Base-by-base conservation (phyloP, 108 stramenopile genomes). In the Skeletonema menzelii region DNA sequence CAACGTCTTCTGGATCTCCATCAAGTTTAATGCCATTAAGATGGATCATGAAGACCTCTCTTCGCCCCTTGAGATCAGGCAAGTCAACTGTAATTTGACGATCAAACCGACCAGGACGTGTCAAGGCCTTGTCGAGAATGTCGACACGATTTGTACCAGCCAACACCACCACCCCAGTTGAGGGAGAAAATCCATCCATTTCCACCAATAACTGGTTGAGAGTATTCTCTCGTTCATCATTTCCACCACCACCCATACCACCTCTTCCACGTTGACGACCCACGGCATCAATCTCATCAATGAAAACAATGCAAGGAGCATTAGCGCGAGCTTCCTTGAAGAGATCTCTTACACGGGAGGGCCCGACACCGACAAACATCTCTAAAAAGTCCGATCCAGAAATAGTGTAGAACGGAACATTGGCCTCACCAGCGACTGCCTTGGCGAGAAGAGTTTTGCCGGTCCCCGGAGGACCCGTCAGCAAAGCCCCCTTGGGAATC, bases 321-420 rank as follows among this genome's bases (percentile, higher is more conserved):
- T 87, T 88, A 28, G 77, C 79, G 27, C 97, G 75, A 8, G 98
- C 99, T 80, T 97, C 93, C 72, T 92, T 88, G 88, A 99, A 99
- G 4, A 99, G 69, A 74, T 99, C 98, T 28, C 97, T 87, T n/a
- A 98, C 99, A 44, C 99, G 95, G 8, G 92, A 90, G 7, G 99
- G 94, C 7, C 98, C 99, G 12, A 98, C 98, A 56, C 99, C 99
- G 28, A 99, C 99, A 78, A 99, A 98, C 97, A 99, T 98, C 83
- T 99, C 99, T 69, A 97, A 80, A 70, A 99, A 98, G 72, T 99
- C 98, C 15, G 93, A 95, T 47, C 99, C 99, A 56, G 88, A 87
- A 61, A 99, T 97, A 64, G 87, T 85, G 70, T 80, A 97, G 71
- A 99, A 99, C 8, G 99, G 98, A 19, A 98, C 98, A 73, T 85